phyloP scores from a whole-genome alignment of 148 eudicot genomes.

The Cornus controversa region DNA sequence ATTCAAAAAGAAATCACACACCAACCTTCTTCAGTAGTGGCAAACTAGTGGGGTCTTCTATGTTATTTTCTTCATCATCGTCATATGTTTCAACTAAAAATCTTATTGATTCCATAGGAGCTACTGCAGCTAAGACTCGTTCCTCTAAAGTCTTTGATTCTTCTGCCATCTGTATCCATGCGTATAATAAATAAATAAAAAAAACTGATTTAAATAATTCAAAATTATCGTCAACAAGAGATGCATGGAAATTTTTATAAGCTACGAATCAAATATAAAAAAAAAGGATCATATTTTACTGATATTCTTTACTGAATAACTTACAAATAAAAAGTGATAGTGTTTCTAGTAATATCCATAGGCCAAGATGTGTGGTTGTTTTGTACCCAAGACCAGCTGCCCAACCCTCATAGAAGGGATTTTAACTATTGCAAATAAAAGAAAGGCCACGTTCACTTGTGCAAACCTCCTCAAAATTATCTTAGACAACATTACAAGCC shows the following conservation, averaged over 20 bases:
- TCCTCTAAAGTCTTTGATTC: conserved; percentile 52
- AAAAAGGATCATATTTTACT: too few relatives aligned
- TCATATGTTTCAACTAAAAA: conserved; percentile 48
- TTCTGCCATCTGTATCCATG: conserved; percentile 26
- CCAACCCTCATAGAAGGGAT: background rate
- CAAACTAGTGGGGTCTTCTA: conserved; percentile 17
- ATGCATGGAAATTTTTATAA: background rate
- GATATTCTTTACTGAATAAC: too few relatives aligned
- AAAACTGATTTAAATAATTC: background rate
- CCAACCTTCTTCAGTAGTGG: conserved; percentile 64
- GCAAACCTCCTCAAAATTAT: background rate
- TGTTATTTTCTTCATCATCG: conserved; percentile 30
- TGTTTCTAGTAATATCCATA: too few relatives aligned
- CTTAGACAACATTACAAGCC: background rate
- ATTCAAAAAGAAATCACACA: conserved; percentile 6
- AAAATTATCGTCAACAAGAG: background rate
- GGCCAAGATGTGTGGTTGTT: background rate
- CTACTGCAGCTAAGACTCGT: conserved; percentile 63
- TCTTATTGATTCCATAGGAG: conserved; percentile 68
- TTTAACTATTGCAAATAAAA: background rate
- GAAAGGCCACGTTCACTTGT: background rate
- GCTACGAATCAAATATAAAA: too few relatives aligned
- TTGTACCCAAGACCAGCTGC: background rate
- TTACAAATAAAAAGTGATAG: too few relatives aligned
- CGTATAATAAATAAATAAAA: background rate